Base-by-base conservation (phyloP, 2,329 filamentous ascomycete genomes). In the Calycina marina region DNA sequence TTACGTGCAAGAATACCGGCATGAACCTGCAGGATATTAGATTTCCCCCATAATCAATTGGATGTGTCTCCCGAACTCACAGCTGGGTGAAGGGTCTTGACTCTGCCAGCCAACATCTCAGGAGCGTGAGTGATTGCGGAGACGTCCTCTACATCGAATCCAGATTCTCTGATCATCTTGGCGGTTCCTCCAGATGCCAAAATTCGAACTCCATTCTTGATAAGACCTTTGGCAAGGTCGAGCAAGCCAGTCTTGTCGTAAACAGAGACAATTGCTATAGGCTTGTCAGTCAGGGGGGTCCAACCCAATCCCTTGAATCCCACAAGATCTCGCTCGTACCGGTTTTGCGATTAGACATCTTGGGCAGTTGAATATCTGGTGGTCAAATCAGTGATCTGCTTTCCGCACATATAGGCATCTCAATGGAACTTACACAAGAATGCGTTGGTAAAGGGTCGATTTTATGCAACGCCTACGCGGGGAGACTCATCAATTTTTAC, bases 171-270 rank as follows among this genome's bases (percentile, higher is more conserved):
- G 50, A 96, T 93, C 80, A 96, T 80, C 62, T 78, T 90, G 44
- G 90, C 79, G 29, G 90, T 98, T 49, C 90, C 90, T 38, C 90
- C 90, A 36, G 88, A 96, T 34, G 90, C 90, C 37, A 98, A 70
- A 44, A 98, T 77, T 47, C 85, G 81, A 47, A 93, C 81, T 73
- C 90, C 78, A 54, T 92, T 73, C 66, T 88, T 72, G 53, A 81
- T 71, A 31, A 94, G 72, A 48, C 85, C 85, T 61, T 93, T 93
- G 50, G 85, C 84, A 48, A 94, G 69, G 60, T 94, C 86, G 46
- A 94, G 64, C 45, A 93, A 72, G 39, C 86, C 90, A 35, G 88
- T 96, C 76, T 98, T 98, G 70, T 98, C 84, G 57, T 90, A 96
- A 65, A 96, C 90, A 45, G 88, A 96, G 56, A 98, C 70, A 54